Conservation (phyloP, 2,329 filamentous ascomycete species). For the Xylaria arbuscula region DNA sequence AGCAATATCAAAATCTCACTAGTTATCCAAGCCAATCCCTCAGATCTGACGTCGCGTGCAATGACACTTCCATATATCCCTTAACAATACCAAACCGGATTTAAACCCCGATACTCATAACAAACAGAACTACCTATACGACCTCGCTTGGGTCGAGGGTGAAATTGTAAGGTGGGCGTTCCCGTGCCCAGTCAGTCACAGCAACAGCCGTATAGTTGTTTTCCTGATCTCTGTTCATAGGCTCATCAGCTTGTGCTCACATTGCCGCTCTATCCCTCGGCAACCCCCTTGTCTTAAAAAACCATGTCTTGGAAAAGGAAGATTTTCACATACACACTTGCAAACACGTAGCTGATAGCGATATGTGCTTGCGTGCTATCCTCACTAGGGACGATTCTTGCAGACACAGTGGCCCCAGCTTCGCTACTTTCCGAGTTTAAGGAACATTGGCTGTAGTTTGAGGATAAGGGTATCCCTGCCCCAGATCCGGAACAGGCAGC, state of each 20-base stretch:
- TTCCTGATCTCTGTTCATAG: background rate
- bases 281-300: background rate
- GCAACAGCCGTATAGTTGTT: conserved; percentile 28
- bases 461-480: conserved; percentile 28
- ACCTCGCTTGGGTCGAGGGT: conserved; percentile 20
- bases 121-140: background rate
- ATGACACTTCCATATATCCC: background rate
- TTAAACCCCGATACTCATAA: background rate
- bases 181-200: conserved; percentile 35
- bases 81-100: background rate
- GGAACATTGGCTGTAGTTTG: conserved; percentile 28
- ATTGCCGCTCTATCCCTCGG: too few relatives aligned
- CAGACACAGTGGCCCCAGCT: conserved; percentile 19
- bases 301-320: too few relatives aligned
- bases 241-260: background rate
- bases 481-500: conserved; percentile 27
- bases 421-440: conserved; percentile 11
- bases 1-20: background rate
- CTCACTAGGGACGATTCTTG: conserved; percentile 26
- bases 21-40: background rate
- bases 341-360: conserved; percentile 31
- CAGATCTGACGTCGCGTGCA: background rate
- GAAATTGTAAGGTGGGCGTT: conserved; percentile 29
- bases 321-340: conserved; percentile 26
- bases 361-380: conserved; percentile 31